Evolutionary conservation across 306 rosid genomes (phyloP).

Genomic region (Fragaria vesca): DNA sequence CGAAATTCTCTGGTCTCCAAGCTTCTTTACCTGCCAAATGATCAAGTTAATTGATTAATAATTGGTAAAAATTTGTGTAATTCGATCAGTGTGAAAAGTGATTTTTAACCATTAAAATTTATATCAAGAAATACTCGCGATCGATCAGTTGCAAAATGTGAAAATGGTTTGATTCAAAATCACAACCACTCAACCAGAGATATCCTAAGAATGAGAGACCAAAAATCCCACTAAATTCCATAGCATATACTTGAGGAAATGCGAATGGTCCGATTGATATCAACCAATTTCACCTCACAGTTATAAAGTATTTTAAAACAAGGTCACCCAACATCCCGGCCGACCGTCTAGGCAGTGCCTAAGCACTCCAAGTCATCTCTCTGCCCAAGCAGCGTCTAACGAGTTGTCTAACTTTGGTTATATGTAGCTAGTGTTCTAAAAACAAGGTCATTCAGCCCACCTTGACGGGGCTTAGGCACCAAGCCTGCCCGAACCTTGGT

Average conservation of each 20-base stretch:
- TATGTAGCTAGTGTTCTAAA: too few species aligned
- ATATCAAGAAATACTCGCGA: neutral
- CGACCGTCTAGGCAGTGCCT: too few species aligned
- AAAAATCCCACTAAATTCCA: neutral
- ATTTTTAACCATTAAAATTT: neutral
- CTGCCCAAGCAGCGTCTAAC: too few species aligned
- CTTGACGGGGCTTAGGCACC: too few species aligned
- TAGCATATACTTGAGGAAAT: neutral
- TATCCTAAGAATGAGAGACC: neutral
- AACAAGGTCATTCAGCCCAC: too few species aligned
- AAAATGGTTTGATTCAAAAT: neutral
- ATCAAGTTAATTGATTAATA: neutral
- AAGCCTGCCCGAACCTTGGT: too few species aligned
- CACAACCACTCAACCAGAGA: neutral
- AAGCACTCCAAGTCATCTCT: too few species aligned
- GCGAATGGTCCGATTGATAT: neutral
- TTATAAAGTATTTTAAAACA: too few species aligned
- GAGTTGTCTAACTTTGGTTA: too few species aligned
- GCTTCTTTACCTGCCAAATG: constrained; percentile 22
- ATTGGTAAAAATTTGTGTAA: neutral
- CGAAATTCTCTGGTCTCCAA: constrained; percentile 32
- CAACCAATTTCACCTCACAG: too few species aligned
- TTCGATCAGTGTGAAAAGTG: neutral
- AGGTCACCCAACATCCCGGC: too few species aligned
- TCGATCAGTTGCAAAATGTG: neutral